Evolutionary conservation across 768 basidiomycete genomes (phyloP), one percentile per base, ranked within the genome.

Genomic region (Leccinum variicolor): DNA sequence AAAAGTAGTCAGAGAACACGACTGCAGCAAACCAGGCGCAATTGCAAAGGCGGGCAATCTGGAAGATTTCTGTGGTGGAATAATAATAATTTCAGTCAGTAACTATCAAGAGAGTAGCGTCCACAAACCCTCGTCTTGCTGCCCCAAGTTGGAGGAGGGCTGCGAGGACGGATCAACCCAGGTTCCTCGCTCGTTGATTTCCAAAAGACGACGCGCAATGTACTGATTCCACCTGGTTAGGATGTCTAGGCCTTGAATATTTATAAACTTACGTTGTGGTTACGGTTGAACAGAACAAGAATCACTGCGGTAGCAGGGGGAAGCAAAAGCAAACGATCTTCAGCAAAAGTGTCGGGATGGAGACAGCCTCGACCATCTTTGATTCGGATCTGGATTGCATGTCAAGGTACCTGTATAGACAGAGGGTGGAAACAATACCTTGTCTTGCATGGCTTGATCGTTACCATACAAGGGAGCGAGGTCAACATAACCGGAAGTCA

Each of bases 221-320:
- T 89, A 91, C 90, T 94, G 59, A 3, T 49, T 26, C 7, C 47
- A 26, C 3, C 13, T 57, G 23, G 51, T 46, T 1, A 46, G 45
- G 36, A 47, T 17, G 29, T 4, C 5, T 2, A 7, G 53, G 46
- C 2, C 14, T 14, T 2, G 53, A 51, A 54, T 31, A 7, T 1
- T 21, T 5, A 5, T 3, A 17, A 13, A 72, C 86, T 60, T 61
- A 92, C 91, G 65, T 91, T 94, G 66, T 94, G 92, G 60, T 94
- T 94, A n/a, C 92, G 81, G 66, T 79, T 90, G 79, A 93, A 94
- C n/a, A 92, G 68, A n/a, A 93, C 81, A 21, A 94, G 78, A n/a
- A 93, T 69, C 4, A 80, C 84, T 57, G 86, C 84, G 52, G 85
- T 84, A 1, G 84, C 85, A 0, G 91, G 91, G 1, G 92, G 92